Base-by-base conservation (phyloP, 176 grass and related monocot species). In the Thinopyrum elongatum region DNA sequence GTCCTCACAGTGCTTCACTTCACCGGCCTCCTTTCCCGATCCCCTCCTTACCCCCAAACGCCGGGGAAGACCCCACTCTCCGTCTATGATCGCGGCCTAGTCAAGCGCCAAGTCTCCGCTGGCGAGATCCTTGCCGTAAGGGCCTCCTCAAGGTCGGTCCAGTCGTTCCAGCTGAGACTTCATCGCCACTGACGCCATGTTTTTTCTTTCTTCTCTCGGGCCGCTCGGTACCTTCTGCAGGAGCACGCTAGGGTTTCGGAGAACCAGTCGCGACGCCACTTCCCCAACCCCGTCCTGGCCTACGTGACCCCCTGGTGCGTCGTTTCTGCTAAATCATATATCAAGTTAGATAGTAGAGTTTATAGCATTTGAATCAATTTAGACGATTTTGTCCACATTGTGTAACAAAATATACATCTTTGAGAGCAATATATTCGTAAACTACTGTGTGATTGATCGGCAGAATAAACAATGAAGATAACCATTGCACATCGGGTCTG, bases 301-400 rank as follows among this genome's bases (percentile, higher is more conserved):
- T 95, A 98, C 63, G 90, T 98, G 26, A 98, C 93, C 79, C 91
- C 93, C 65, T 98, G 96, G 93, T 95, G 55, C 67, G 77, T 62
- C 65, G 26, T 66, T 70, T 57, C 57, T 73, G 17, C 70, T 74
- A 17, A 74, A 74, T 74, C 71, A 16, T 74, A 74, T 25, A 16
- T 27, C 70, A 44, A 74, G 41, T 27, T 74, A 28, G 13, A 47
- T 74, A 47, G 39, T 74, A 47, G 39, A 74, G 44, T 16, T 47
- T 16, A 23, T 47, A 47, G 23, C 68, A 71, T 71, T 39, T 36
- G n/a, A 13, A 14, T 33, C 33, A 70, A 70, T 19, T 70, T 22
- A 36, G 16, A 69, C 66, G 33, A 72, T 42, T 38, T 7, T 71
- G 4, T 41, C 68, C 68, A 71, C 68, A 71, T 72, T 72, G 17